phyloP scores from a whole-genome alignment of 1,284 basidiomycete genomes.

The Trichosporon asahii region DNA sequence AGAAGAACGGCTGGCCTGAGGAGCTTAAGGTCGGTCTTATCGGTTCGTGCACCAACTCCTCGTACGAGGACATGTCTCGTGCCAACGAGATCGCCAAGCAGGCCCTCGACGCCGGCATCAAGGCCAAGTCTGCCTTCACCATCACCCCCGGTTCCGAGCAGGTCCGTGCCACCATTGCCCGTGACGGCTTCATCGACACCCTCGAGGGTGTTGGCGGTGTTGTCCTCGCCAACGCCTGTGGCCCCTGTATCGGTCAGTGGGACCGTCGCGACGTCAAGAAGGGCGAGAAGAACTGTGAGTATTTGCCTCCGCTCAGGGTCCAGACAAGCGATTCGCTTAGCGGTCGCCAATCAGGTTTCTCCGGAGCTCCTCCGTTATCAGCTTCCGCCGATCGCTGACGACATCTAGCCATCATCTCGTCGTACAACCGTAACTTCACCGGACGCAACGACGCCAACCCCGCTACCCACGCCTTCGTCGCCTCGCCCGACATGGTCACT shows the following conservation, averaged over 20 bases:
- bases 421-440: constrained; percentile 99
- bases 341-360: not conserved
- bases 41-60: constrained; percentile 99
- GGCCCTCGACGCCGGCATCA: constrained; percentile 80
- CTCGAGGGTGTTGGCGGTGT: constrained; percentile 87
- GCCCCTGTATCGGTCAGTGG: constrained; percentile 99
- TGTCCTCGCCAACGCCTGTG: constrained; percentile 97
- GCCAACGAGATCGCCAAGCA: constrained; percentile 90
- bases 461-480: constrained; percentile 97
- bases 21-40: constrained; percentile 97
- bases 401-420: constrained; percentile 76
- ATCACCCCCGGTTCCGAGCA: constrained; percentile 98
- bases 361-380: not conserved
- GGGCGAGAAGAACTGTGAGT: constrained; percentile 77
- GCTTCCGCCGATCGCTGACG: not conserved
- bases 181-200: constrained; percentile 86
- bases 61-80: constrained; percentile 99
- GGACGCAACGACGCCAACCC: constrained; percentile 98
- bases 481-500: constrained; percentile 96
- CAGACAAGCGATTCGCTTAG: not conserved
- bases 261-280: constrained; percentile 94
- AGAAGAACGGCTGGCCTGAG: constrained; percentile 93
- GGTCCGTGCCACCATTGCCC: constrained; percentile 93
- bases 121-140: constrained; percentile 90
- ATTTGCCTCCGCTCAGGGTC: not conserved